Conservation (phyloP, 306 rosid species). For the Biancaea sappan region DNA sequence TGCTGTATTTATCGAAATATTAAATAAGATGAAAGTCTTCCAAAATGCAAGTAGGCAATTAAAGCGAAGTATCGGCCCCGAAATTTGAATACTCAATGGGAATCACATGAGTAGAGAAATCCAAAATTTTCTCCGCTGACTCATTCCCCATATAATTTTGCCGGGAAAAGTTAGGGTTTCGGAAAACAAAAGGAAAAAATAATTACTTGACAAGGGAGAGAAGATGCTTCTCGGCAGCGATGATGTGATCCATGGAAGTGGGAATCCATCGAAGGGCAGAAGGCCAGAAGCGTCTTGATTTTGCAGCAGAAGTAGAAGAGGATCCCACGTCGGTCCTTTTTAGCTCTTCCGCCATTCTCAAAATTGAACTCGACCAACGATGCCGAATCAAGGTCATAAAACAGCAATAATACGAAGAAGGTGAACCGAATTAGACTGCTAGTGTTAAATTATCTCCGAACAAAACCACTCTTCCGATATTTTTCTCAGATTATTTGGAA, state of each 20-base stretch:
- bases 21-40: not conserved
- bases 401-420: not conserved
- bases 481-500: not conserved
- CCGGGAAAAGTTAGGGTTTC: constrained; percentile 27
- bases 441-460: not conserved
- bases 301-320: constrained; percentile 29
- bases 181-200: constrained; percentile 20
- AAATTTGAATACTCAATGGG: not conserved
- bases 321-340: constrained; percentile 46
- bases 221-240: constrained; percentile 89
- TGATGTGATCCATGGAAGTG: constrained; percentile 77
- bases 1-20: not conserved
- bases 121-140: not conserved
- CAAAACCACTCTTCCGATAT: not conserved
- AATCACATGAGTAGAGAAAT: not conserved
- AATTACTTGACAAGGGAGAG: constrained; percentile 84
- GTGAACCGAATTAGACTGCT: not conserved
- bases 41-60: not conserved
- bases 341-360: constrained; percentile 68
- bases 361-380: constrained; percentile 37
- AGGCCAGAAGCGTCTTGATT: constrained; percentile 67
- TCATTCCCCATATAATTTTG: not conserved
- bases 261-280: constrained; percentile 92
- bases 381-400: constrained; percentile 56
- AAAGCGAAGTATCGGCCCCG: not conserved